Conservation (phyloP, 805 yeast genomes). For the Cyberlindnera maclurae region DNA sequence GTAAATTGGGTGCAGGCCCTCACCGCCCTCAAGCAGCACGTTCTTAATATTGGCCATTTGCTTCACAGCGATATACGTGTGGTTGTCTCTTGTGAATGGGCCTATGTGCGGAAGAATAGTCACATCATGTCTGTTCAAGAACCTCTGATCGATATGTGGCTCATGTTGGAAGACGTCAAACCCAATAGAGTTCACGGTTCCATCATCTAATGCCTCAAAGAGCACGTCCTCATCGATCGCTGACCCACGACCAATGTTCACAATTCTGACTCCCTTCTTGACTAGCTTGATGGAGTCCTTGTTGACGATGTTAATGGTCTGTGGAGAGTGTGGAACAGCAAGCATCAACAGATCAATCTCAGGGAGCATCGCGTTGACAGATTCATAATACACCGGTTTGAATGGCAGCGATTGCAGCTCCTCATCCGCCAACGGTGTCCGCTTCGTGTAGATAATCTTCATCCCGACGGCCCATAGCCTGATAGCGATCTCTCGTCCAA, state of each 20-base stretch:
- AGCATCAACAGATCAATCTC: slow-evolving; percentile 49
- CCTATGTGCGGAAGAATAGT: slow-evolving; percentile 67
- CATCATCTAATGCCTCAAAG: slow-evolving; percentile 48
- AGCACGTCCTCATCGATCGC: slow-evolving; percentile 59
- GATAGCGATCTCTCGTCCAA: slow-evolving; percentile 56
- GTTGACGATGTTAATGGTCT: slow-evolving; percentile 50
- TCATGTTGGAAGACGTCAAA: slow-evolving; percentile 66
- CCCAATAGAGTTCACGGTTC: slow-evolving; percentile 61
- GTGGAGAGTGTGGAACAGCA: slow-evolving; percentile 56
- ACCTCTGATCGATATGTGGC: slow-evolving; percentile 45
- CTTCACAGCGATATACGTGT: slow-evolving; percentile 40
- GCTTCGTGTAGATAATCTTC: slow-evolving; percentile 54
- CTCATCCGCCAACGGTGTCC: slow-evolving; percentile 34
- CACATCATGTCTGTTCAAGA: slow-evolving; percentile 54
- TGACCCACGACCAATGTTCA: slow-evolving; percentile 70
- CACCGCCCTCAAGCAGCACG: slow-evolving; percentile 11
- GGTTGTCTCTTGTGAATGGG: slow-evolving; percentile 54
- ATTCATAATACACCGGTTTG: slow-evolving; percentile 35
- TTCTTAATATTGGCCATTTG: slow-evolving; percentile 48
- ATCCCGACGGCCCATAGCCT: slow-evolving; percentile 53
- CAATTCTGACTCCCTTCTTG: slow-evolving; percentile 48
- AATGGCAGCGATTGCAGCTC: slow-evolving; percentile 35
- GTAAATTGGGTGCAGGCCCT: slow-evolving; percentile 9
- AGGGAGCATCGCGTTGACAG: slow-evolving; percentile 37
- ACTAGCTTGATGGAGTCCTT: slow-evolving; percentile 37